These are phyloP conservation scores for Paecilomyces formosus DNA, from an alignment of 2,329 filamentous ascomycete genomes.

Conservation along the genomic window DNA sequence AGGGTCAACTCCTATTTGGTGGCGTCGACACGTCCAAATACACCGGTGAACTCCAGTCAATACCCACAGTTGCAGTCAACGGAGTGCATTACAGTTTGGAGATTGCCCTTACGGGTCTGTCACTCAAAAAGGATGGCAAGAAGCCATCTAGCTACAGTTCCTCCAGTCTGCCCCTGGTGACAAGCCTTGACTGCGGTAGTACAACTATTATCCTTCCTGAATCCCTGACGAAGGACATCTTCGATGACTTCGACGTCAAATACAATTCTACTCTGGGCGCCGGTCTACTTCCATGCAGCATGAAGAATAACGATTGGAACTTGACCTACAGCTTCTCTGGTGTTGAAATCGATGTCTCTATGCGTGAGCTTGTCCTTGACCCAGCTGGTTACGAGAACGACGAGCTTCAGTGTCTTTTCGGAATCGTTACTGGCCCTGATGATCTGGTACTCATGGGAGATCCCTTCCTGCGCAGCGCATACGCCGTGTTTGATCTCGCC, in stretches of 20 bases:
- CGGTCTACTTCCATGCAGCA: slow-evolving; percentile 48
- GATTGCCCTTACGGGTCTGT: not conserved
- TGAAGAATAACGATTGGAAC: slow-evolving; percentile 41
- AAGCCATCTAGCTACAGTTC: not conserved
- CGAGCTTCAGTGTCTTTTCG: slow-evolving; percentile 35
- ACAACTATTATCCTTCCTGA: not conserved
- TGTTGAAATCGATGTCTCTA: slow-evolving; percentile 46
- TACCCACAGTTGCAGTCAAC: not conserved
- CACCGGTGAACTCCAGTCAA: not conserved
- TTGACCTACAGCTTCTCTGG: slow-evolving; percentile 53
- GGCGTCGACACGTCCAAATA: not conserved
- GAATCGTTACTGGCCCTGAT: slow-evolving; percentile 44
- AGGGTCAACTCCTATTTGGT: not conserved
- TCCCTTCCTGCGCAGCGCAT: slow-evolving; percentile 56
- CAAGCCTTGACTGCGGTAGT: not conserved
- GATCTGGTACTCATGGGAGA: slow-evolving; percentile 50
- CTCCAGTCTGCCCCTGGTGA: not conserved
- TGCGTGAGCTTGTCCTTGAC: slow-evolving; percentile 52
- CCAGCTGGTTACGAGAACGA: slow-evolving; percentile 32
- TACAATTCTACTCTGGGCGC: not conserved
- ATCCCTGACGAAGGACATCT: not conserved
- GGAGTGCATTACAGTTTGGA: not conserved
- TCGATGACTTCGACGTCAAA: not conserved
- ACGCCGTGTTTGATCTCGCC: slow-evolving; percentile 55
- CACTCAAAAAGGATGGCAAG: not conserved